These are phyloP conservation scores for Puccinia hordei DNA, from an alignment of 1,284 basidiomycete genomes.

Conservation along the genomic window DNA sequence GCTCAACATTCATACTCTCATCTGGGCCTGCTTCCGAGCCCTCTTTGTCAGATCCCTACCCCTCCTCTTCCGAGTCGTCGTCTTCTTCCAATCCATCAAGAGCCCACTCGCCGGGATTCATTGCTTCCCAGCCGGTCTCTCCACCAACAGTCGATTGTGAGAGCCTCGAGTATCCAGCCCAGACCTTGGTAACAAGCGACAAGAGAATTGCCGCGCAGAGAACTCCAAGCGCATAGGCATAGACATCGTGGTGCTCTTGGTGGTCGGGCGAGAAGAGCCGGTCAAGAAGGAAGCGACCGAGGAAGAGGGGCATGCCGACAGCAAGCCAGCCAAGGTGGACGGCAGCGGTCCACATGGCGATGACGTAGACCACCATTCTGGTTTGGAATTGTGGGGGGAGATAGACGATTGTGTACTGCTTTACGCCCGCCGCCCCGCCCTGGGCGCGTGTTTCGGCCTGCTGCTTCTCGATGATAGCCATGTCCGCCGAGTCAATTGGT, in stretches of 20 bases:
- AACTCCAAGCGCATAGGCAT: constrained; percentile 42
- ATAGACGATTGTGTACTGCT: constrained; percentile 80
- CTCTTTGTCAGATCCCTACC: not conserved
- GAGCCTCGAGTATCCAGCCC: not conserved
- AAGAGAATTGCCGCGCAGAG: constrained; percentile 21
- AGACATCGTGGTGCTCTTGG: constrained; percentile 45
- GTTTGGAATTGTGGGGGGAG: constrained; percentile 76
- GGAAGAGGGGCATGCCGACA: constrained; percentile 39
- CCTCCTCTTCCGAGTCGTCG: constrained; percentile 8
- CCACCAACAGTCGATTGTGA: not conserved
- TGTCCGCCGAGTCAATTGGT: constrained; percentile 68
- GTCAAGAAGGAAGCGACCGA: constrained; percentile 44
- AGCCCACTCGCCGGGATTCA: too few species aligned
- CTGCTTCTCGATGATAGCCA: constrained; percentile 67
- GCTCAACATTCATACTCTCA: too few species aligned
- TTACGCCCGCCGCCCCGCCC: constrained; percentile 65
- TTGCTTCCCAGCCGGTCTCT: not conserved
- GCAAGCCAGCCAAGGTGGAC: constrained; percentile 27
- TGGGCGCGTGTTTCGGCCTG: constrained; percentile 71
- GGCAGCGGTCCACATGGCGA: constrained; percentile 35
- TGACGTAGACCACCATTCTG: constrained; percentile 67
- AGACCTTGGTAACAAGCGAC: not conserved
- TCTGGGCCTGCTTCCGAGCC: not conserved
- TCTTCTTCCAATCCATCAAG: not conserved
- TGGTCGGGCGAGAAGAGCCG: constrained; percentile 17